Conservation (phyloP, 768 basidiomycete genomes). For the Kwoniella sp. region DNA sequence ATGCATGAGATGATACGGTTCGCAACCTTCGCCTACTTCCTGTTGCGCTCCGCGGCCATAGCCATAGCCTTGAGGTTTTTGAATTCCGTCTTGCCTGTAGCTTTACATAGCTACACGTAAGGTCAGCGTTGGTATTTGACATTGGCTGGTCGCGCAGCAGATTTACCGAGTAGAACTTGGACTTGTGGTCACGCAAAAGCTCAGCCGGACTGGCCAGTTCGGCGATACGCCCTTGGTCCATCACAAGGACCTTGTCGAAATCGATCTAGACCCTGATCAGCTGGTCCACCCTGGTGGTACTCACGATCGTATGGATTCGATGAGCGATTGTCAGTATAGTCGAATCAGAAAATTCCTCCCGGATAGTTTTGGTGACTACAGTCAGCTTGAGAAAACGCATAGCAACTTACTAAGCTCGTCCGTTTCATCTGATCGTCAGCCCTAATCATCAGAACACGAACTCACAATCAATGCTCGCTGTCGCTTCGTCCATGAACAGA, state of each 20-base stretch:
- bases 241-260: conserved; percentile 59
- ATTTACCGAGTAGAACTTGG: conserved; percentile 44
- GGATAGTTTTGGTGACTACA: conserved; percentile 48
- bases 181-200: conserved; percentile 40
- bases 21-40: too few species aligned
- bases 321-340: conserved; percentile 82
- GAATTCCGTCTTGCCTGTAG: conserved; percentile 47
- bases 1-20: too few species aligned
- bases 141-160: too few species aligned
- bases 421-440: conserved; percentile 59
- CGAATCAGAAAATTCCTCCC: conserved; percentile 62
- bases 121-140: too few species aligned
- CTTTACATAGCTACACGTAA: conserved; percentile 37
- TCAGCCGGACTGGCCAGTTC: conserved; percentile 59
- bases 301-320: conserved; percentile 68
- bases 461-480: conserved; percentile 64
- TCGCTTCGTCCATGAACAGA: conserved; percentile 76
- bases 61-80: conserved; percentile 42
- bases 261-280: conserved; percentile 56
- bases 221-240: conserved; percentile 71
- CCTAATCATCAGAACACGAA: not conserved
- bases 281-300: conserved; percentile 18
- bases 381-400: not conserved
- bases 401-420: conserved; percentile 73
- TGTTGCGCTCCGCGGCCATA: conserved; percentile 32